Evolutionary conservation across 2,329 filamentous ascomycete genomes (phyloP).

Genomic region (Cladorrhinum sp.): DNA sequence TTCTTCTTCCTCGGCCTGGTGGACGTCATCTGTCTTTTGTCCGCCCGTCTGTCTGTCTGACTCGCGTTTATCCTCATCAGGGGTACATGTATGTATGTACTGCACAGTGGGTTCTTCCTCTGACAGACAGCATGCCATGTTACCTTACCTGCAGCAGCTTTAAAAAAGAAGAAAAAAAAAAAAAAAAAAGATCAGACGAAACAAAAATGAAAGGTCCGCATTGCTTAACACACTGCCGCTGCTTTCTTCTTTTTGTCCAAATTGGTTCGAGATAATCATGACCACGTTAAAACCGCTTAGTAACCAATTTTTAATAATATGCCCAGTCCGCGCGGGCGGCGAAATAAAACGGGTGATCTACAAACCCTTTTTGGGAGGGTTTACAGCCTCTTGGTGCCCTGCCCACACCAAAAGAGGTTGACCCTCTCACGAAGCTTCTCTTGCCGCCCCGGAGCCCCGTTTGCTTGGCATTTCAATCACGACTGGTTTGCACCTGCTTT

Average conservation of each 20-base stretch:
- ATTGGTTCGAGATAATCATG: neutral
- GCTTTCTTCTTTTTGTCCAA: neutral
- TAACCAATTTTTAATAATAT: neutral
- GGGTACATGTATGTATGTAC: too few species aligned
- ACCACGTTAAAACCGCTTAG: neutral
- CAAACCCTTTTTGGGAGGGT: too few species aligned
- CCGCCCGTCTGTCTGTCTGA: too few species aligned
- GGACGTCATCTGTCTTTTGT: too few species aligned
- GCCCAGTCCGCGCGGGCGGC: too few species aligned
- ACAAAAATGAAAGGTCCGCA: neutral
- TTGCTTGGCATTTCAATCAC: conserved; percentile 2
- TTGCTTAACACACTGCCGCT: neutral
- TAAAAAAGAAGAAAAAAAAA: neutral
- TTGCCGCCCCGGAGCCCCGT: conserved; percentile 37
- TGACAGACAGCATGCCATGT: too few species aligned
- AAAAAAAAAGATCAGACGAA: neutral
- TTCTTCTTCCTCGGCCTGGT: too few species aligned
- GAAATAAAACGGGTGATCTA: too few species aligned
- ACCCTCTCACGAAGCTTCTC: conserved; percentile 43
- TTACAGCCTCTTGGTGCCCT: too few species aligned
- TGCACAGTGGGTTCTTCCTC: too few species aligned
- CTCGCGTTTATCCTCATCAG: too few species aligned
- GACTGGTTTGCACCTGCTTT: neutral
- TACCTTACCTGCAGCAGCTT: too few species aligned
- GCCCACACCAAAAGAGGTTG: conserved; percentile 10